phyloP scores from a whole-genome alignment of 176 grass and related monocot species.

The Cocos nucifera region DNA sequence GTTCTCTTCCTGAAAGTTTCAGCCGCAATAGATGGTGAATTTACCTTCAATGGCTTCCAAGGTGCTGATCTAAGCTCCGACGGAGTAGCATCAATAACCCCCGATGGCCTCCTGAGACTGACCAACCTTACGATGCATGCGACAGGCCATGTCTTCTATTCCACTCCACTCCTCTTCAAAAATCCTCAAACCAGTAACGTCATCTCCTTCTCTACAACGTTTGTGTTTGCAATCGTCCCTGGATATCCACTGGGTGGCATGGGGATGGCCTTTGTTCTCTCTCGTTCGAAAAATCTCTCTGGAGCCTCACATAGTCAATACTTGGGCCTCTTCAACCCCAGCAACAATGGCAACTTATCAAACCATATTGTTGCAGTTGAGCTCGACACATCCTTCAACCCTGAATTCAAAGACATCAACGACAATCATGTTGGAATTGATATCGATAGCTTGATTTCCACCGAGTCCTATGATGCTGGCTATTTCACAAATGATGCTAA shows the following conservation, averaged over 20 bases:
- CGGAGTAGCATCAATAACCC: slow-evolving; percentile 22
- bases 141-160: slow-evolving; percentile 32
- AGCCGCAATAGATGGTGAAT: not conserved
- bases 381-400: slow-evolving; percentile 25
- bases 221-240: slow-evolving; percentile 27
- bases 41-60: slow-evolving; percentile 38
- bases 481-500: slow-evolving; percentile 16
- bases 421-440: slow-evolving; percentile 33
- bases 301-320: slow-evolving; percentile 18
- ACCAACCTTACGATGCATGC: slow-evolving; percentile 39
- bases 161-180: slow-evolving; percentile 15
- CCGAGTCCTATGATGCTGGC: not conserved
- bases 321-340: slow-evolving; percentile 26
- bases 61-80: slow-evolving; percentile 10
- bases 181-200: not conserved
- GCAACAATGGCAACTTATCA: not conserved
- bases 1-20: not conserved
- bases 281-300: slow-evolving; percentile 29
- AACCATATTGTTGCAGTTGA: slow-evolving; percentile 29
- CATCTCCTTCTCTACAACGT: slow-evolving; percentile 27
- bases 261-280: slow-evolving; percentile 38
- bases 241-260: slow-evolving; percentile 22
- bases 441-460: slow-evolving; percentile 11
- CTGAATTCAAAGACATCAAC: slow-evolving; percentile 26
- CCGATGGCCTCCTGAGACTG: slow-evolving; percentile 38